These are phyloP conservation scores for Nitzschia sp. DNA, from an alignment of 108 stramenopile species.

Conservation along the genomic window DNA sequence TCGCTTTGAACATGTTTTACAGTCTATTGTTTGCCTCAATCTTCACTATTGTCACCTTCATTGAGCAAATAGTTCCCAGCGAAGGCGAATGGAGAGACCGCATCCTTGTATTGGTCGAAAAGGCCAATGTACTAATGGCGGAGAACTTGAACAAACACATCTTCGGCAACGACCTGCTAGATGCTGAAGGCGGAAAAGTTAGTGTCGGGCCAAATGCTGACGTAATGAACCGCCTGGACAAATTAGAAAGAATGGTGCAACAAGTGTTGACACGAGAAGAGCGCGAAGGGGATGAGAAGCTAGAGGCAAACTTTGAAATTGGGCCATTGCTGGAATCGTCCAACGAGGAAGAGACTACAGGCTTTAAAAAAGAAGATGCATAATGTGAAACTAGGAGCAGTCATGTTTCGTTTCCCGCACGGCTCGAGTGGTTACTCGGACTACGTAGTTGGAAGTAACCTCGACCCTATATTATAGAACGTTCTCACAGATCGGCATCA, in stretches of 20 bases:
- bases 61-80: neutral
- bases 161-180: neutral
- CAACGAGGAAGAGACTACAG: too few relatives aligned
- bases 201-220: neutral
- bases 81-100: neutral
- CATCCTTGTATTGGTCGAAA: neutral
- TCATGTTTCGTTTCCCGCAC: too few relatives aligned
- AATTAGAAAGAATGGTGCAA: neutral
- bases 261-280: neutral
- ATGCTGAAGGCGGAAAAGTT: conserved; percentile 5
- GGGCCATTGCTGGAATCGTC: too few relatives aligned
- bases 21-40: neutral
- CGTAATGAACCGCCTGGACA: neutral
- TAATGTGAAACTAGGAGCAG: too few relatives aligned
- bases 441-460: too few relatives aligned
- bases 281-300: neutral
- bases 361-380: too few relatives aligned
- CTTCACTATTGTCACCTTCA: neutral
- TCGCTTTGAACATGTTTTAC: neutral
- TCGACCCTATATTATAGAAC: too few relatives aligned
- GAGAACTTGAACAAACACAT: neutral
- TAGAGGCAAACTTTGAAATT: neutral
- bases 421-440: too few relatives aligned
- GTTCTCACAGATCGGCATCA: too few relatives aligned
- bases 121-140: neutral